A percentile compares a stretch with the other conserved stretches of the same genome.
These are phyloP conservation scores for Thelonectria rubi DNA, from an alignment of 2,329 filamentous ascomycete genomes.

Conservation along the genomic window DNA sequence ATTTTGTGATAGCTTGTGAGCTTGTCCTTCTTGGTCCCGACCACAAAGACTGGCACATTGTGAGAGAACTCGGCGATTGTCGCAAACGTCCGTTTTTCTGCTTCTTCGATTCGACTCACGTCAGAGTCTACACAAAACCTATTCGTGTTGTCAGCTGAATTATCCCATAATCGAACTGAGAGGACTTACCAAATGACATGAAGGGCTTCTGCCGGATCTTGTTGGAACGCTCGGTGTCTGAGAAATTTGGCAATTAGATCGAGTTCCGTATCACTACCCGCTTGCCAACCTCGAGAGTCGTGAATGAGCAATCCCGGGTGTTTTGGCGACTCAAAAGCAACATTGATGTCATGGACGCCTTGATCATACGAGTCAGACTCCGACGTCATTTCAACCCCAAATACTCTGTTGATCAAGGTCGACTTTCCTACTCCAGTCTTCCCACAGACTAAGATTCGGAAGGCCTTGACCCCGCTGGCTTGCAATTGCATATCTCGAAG, in stretches of 20 bases:
- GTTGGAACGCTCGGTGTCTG: conserved; percentile 37
- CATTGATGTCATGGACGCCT: conserved; percentile 41
- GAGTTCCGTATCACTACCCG: conserved; percentile 36
- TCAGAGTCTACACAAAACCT: conserved; percentile 42
- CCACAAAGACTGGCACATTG: conserved; percentile 39
- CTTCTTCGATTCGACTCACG: conserved; percentile 40
- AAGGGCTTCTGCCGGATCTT: conserved; percentile 38
- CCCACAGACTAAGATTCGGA: conserved; percentile 38
- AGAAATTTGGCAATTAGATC: conserved; percentile 42
- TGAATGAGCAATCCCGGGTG: conserved; percentile 40
- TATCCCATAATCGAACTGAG: neutral
- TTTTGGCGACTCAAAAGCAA: conserved; percentile 38
- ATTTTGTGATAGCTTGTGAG: conserved; percentile 35
- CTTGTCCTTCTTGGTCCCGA: conserved; percentile 42
- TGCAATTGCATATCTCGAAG: conserved; percentile 35
- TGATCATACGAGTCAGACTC: conserved; percentile 38
- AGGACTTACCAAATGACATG: conserved; percentile 36
- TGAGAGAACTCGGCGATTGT: conserved; percentile 41
- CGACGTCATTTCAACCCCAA: conserved; percentile 39
- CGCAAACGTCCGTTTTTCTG: conserved; percentile 40
- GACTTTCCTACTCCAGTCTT: conserved; percentile 41
- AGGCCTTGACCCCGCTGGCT: conserved; percentile 40
- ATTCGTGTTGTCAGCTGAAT: neutral
- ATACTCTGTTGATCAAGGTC: conserved; percentile 42
- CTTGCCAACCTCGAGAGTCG: conserved; percentile 41